Evolutionary conservation across 306 rosid genomes (phyloP).

Genomic region (Malus domestica): DNA sequence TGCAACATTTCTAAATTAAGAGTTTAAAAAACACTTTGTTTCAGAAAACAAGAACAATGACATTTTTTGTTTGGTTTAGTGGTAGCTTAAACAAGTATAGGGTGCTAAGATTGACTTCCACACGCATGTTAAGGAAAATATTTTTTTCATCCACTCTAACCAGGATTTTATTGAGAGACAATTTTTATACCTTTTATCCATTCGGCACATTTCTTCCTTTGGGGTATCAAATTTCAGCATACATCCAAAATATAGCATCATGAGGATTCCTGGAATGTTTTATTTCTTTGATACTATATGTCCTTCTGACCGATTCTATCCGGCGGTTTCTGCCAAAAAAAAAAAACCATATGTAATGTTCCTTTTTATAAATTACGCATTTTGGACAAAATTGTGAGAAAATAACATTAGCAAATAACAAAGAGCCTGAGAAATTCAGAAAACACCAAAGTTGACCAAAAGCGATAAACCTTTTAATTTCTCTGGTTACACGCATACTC

Average conservation of each 20-base stretch:
- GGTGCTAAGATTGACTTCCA: too few relatives aligned
- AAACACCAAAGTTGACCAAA: not conserved
- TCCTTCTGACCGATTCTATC: not conserved
- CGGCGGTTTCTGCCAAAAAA: not conserved
- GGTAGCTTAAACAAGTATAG: not conserved
- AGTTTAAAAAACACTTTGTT: not conserved
- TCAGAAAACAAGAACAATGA: not conserved
- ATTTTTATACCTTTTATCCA: too few relatives aligned
- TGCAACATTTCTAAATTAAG: not conserved
- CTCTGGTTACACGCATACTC: not conserved
- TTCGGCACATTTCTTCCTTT: not conserved
- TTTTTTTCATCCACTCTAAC: too few relatives aligned
- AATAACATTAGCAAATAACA: not conserved
- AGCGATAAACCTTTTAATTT: not conserved
- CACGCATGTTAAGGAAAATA: too few relatives aligned
- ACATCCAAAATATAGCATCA: not conserved
- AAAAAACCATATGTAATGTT: not conserved
- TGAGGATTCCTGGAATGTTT: not conserved
- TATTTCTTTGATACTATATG: not conserved
- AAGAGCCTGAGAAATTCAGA: not conserved
- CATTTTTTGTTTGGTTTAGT: not conserved
- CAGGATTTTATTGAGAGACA: too few relatives aligned
- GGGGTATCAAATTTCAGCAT: not conserved
- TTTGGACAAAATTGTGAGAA: not conserved
- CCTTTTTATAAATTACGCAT: not conserved